A percentile compares a stretch with the other conserved stretches of the same genome.
Conservation (phyloP, 306 rosid genomes). For the Spatholobus suberectus region DNA sequence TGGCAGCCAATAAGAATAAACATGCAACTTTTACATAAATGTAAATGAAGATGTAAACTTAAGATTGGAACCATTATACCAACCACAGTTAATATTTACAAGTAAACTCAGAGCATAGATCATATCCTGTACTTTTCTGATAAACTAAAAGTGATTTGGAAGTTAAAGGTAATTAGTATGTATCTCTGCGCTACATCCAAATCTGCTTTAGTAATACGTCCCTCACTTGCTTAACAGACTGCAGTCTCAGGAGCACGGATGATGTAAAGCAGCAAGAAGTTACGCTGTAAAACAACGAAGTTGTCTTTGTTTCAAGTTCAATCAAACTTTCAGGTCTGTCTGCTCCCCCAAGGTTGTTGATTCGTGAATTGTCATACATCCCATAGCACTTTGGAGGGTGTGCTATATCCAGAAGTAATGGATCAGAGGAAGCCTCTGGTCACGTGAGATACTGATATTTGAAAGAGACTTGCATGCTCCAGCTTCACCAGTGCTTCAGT, state of each 20-base stretch:
- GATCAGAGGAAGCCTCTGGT: too few relatives aligned
- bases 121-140: conserved; percentile 16
- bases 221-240: conserved; percentile 47
- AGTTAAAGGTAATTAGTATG: conserved; percentile 26
- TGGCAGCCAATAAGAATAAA: conserved; percentile 21
- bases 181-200: conserved; percentile 2
- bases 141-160: conserved; percentile 39
- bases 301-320: conserved; percentile 37
- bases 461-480: conserved; percentile 23
- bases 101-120: conserved; percentile 25
- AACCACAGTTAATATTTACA: conserved; percentile 21
- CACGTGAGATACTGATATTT: neutral
- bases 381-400: neutral
- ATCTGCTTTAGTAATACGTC: conserved; percentile 41
- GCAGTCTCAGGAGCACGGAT: conserved; percentile 38
- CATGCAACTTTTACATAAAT: conserved; percentile 26
- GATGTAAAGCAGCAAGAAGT: conserved; percentile 30
- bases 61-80: conserved; percentile 18
- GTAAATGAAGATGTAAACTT: conserved; percentile 16
- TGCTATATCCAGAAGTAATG: too few relatives aligned
- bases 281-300: conserved; percentile 30
- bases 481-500: conserved; percentile 25
- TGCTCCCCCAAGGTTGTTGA: neutral
- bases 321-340: conserved; percentile 24
- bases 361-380: neutral